Evolutionary conservation across 2,329 filamentous ascomycete species (phyloP), one percentile per base, ranked within the genome.

Genomic region (Stromatinia cepivora): DNA sequence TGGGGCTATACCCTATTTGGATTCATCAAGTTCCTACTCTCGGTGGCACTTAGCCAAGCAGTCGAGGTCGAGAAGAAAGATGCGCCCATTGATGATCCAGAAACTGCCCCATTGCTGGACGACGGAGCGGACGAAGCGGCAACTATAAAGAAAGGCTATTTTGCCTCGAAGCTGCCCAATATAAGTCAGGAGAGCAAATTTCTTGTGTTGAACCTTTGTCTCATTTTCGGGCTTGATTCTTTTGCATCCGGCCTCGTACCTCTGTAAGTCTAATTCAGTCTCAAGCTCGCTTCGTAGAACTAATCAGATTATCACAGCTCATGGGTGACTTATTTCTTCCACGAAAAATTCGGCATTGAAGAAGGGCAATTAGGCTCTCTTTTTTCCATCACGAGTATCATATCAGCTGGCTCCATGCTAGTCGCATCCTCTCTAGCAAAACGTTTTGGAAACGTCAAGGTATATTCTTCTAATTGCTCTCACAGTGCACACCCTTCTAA

Each of bases 231-330:
- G 1, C 75, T 93, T 8, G 91, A 93, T 77, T 86, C 88, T 0
- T 85, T 93, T 69, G 90, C 89, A 1, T 90, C 88, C 1, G 91
- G 91, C 2, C 84, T 94, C 77, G 89, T 88, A 5, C 86, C 88
- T 31, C 75, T 87, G 82, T 88, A 80, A 78, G 85, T 81, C 22
- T 22, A 15, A 8, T 45, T 20, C 39, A 20, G 15, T 54, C 22
- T 17, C 31, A 25, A 22, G 20, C 3, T 50, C 25, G 28, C n/a
- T 5, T 25, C 13, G 77, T 82, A 58, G 79, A 84, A 34, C 75
- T 78, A 17, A 79, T 78, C 2, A 76, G 80, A 56, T n/a, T 25
- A 20, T 28, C n/a, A 82, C 80, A 81, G 88, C 79, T 80, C 88
- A 74, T 80, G 88, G 89, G 78, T 87, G 4, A 86, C 85, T 0